Evolutionary conservation across 345 rosid genomes (phyloP), one percentile per base, ranked within the genome.

Genomic region (Arabis hirsuta): DNA sequence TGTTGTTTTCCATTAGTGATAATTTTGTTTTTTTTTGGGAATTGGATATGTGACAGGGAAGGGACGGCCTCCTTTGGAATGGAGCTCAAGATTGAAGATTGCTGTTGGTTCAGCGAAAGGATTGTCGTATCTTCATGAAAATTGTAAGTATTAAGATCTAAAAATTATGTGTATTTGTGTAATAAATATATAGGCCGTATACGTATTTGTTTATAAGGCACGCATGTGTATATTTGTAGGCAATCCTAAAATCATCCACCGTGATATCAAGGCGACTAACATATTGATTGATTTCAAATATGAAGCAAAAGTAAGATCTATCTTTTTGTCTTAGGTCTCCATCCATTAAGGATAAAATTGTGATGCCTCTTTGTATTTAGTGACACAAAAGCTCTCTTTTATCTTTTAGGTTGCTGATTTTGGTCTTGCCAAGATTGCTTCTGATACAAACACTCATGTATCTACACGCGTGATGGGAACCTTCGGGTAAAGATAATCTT

Each of bases 391-490:
- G 12, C 2, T 69, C 24, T 62, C 50, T 74, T 69, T 1, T 56
- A 47, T 51, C 4, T 16, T 9, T 36, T 12, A 72, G 77, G 73
- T 77, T 65, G 77, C 99, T 39, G 98, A 95, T 84, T 95, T 95
- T 76, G 99, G 99, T 60, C 88, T 95, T 3, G 99, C 94, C 29
- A 95, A 90, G 79, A 62, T 91, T 20, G 34, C 90, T 69, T 85
- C 85, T 41, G 99, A 95, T 72, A 74, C 76, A 72, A 76, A 90
- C 34, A 91, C 99, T 42, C 99, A 91, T 81, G 84, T 95, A 53
- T 91, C 99, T 36, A 95, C 99, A 10, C 79, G 98, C 13, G 97
- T 91, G 56, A 90, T 95, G 98, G 99, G 99, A 67, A 91, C 99
- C 14, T 69, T 76, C 24, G 79, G 79, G 79, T 76, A 74, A 74